These are phyloP conservation scores for Physcomitrium patens DNA, from an alignment of 225 moss, liverwort and hornwort genomes.

Conservation along the genomic window DNA sequence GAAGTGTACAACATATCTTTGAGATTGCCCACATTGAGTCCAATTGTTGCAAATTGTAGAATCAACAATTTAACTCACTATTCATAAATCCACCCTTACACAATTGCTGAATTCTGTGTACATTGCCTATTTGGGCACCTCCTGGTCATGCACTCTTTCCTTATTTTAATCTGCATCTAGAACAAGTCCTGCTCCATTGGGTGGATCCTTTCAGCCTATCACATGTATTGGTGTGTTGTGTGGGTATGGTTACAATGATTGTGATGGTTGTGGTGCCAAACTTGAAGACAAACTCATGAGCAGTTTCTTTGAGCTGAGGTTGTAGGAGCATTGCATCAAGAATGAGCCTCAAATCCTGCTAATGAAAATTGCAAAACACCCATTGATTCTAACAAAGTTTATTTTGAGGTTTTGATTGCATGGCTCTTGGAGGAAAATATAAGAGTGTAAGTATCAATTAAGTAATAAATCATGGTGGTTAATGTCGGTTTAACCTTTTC, in stretches of 20 bases:
- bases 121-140: conserved; percentile 76
- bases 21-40: too few relatives aligned
- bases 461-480: too few relatives aligned
- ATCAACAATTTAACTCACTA: neutral
- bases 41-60: neutral
- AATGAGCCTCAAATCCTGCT: conserved; percentile 4
- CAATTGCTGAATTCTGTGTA: conserved; percentile 37
- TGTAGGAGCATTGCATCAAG: conserved; percentile 10
- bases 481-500: too few relatives aligned
- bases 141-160: conserved; percentile 74
- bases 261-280: conserved; percentile 16
- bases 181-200: conserved; percentile 82
- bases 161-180: conserved; percentile 80
- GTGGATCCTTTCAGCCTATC: conserved; percentile 66
- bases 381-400: too few relatives aligned
- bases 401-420: too few relatives aligned
- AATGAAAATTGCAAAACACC: neutral
- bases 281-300: conserved; percentile 49
- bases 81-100: neutral
- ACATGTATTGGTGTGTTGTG: conserved; percentile 85
- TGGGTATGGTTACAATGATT: conserved; percentile 92
- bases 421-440: too few relatives aligned
- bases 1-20: too few relatives aligned
- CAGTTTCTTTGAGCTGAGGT: conserved; percentile 59
- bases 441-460: too few relatives aligned